A percentile compares a stretch with the other conserved stretches of the same genome.
These are phyloP conservation scores for Aspergillus sergii DNA, from an alignment of 2,329 filamentous ascomycete species.

Conservation along the genomic window DNA sequence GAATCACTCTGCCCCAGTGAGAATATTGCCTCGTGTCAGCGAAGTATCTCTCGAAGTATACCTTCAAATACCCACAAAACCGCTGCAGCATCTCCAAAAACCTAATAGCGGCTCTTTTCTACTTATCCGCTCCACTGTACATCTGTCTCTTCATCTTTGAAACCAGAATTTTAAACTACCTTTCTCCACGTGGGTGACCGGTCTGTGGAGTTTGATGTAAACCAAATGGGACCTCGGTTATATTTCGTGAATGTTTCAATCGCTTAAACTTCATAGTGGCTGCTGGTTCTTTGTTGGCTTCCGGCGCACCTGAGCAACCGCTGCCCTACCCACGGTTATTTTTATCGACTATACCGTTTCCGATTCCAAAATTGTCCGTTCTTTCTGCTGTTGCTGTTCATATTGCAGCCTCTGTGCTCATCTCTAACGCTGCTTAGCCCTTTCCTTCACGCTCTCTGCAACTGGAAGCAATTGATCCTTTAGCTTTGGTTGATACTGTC, in stretches of 20 bases:
- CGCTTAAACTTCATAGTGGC: not conserved
- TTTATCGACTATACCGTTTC: not conserved
- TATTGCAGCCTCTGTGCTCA: not conserved
- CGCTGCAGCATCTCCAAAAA: not conserved
- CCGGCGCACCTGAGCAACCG: not conserved
- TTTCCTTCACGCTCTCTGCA: not conserved
- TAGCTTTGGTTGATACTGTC: not conserved
- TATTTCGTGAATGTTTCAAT: not conserved
- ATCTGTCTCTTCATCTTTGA: not conserved
- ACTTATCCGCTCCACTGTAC: not conserved
- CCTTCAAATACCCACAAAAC: not conserved
- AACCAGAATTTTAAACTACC: not conserved
- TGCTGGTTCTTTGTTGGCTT: not conserved
- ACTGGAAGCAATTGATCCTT: not conserved
- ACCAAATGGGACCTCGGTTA: not conserved
- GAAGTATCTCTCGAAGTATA: no score
- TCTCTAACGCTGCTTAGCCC: not conserved
- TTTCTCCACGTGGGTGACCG: not conserved
- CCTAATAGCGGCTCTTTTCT: not conserved
- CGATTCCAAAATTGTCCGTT: not conserved
- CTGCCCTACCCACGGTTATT: conserved; percentile 4
- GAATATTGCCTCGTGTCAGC: not conserved
- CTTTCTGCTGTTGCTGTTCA: not conserved
- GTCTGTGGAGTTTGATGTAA: not conserved
- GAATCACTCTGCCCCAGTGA: not conserved